Conservation (phyloP, 2,329 filamentous ascomycete species). For the Zymoseptoria tritici region DNA sequence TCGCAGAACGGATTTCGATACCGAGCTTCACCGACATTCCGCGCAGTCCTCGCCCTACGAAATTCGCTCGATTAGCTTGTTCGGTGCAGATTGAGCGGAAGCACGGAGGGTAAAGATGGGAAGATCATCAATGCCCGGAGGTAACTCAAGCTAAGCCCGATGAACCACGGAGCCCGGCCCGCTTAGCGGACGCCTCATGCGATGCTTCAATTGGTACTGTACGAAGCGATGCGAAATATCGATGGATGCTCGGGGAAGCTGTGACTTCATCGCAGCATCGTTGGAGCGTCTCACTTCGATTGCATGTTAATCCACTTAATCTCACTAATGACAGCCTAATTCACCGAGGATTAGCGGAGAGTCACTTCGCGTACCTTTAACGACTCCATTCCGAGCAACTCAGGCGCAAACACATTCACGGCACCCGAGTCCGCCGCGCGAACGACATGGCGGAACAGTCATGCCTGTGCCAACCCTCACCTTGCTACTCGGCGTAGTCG, state of each 20-base stretch:
- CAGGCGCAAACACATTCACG: not conserved
- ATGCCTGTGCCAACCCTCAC: constrained; percentile 47
- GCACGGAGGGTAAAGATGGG: too few relatives aligned
- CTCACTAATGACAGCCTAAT: not conserved
- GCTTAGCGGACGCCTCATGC: not conserved
- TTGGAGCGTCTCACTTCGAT: not conserved
- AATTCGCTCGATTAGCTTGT: too few relatives aligned
- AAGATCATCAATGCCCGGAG: not conserved
- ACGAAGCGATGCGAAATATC: not conserved
- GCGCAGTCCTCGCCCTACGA: too few relatives aligned
- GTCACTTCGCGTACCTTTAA: not conserved
- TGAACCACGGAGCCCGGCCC: not conserved
- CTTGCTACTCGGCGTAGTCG: constrained; percentile 76
- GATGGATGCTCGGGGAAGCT: not conserved
- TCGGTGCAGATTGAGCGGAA: too few relatives aligned
- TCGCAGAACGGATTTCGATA: too few relatives aligned
- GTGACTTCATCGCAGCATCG: not conserved
- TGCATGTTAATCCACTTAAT: not conserved
- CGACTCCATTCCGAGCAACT: not conserved
- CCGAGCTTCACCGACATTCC: too few relatives aligned
- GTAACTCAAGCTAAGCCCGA: not conserved
- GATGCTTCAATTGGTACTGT: not conserved
- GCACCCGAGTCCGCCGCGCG: not conserved
- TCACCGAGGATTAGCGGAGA: not conserved
- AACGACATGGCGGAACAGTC: constrained; percentile 18